Evolutionary conservation across 176 grass and related monocot genomes (phyloP), one percentile per base, ranked within the genome.

Genomic region (Aegilops longissima): DNA sequence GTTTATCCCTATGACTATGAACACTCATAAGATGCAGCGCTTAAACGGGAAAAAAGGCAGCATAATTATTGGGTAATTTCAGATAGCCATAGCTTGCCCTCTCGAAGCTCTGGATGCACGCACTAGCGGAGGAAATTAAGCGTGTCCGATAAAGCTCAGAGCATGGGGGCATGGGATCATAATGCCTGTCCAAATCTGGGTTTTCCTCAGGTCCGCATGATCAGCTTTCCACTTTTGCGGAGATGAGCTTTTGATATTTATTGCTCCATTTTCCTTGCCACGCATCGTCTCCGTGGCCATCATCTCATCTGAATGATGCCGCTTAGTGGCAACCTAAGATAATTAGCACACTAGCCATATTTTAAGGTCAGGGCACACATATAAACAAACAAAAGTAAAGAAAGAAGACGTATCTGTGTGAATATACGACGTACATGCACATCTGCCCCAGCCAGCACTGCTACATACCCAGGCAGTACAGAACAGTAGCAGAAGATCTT

Each of bases 141-240:
- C 68, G 61, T 91, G 89, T 59, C 31, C 61, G 69, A 67, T 59
- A 79, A 90, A 79, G 80, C 59, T 80, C 75, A 1, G 80, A 61
- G 85, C 89, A 80, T 52, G 61, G 68, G 69, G 69, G 27, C 68
- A 10, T 61, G 51, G 24, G 24, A 64, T 83, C 66, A 87, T 76
- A 62, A 80, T 80, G 76, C 11, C 13, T 80, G 80, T 61, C 25
- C 47, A 80, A 87, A 85, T 85, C 77, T 42, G 51, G 34, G 20
- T 64, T 88, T 63, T 47, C 38, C 56, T 35, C 69, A 64, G 75
- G 67, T 27, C 75, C 74, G 67, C 85, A 88, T 82, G 40, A 85
- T 76, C 84, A 66, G 51, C 70, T 31, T 59, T 6, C 35, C 73
- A 29, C 33, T 87, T 25, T 63, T 54, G 47, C 45, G 80, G 18